These are phyloP conservation scores for Periglandula ipomoeae DNA, from an alignment of 2,329 filamentous ascomycete genomes.

Conservation along the genomic window DNA sequence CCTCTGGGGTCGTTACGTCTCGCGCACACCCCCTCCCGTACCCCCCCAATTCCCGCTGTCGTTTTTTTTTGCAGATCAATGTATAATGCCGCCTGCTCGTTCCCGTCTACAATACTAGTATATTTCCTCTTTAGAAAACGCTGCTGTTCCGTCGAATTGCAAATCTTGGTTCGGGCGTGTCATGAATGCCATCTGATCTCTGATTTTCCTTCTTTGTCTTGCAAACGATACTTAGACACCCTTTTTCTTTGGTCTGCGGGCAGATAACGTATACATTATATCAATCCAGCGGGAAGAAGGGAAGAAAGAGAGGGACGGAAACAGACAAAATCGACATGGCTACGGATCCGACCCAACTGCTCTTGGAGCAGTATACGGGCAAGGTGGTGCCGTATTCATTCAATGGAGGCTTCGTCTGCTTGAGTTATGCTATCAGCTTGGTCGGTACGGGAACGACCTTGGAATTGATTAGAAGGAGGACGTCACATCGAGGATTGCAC, in stretches of 20 bases:
- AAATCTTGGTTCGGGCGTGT: not conserved
- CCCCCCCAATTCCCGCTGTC: not conserved
- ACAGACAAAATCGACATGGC: slow-evolving; percentile 2
- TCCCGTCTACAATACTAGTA: not conserved
- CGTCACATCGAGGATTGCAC: slow-evolving; percentile 55
- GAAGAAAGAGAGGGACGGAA: not conserved
- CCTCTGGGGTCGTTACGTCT: not conserved
- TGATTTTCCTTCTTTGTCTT: not conserved
- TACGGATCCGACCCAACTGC: slow-evolving; percentile 9
- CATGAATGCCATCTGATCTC: not conserved
- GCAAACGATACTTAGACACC: not conserved
- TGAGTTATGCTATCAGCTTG: slow-evolving; percentile 69
- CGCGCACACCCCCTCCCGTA: not conserved
- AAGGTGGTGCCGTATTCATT: slow-evolving; percentile 39
- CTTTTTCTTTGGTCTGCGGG: not conserved
- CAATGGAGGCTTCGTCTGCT: slow-evolving; percentile 53
- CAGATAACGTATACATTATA: not conserved
- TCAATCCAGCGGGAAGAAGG: not conserved
- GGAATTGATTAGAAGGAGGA: slow-evolving; percentile 71
- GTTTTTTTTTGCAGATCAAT: not conserved
- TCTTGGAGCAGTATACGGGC: slow-evolving; percentile 33
- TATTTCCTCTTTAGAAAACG: not conserved
- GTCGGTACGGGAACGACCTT: slow-evolving; percentile 71
- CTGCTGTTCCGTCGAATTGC: not conserved
- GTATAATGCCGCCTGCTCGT: not conserved